phyloP scores from a whole-genome alignment of 2,329 filamentous ascomycete genomes.

The Claviceps spartinae region DNA sequence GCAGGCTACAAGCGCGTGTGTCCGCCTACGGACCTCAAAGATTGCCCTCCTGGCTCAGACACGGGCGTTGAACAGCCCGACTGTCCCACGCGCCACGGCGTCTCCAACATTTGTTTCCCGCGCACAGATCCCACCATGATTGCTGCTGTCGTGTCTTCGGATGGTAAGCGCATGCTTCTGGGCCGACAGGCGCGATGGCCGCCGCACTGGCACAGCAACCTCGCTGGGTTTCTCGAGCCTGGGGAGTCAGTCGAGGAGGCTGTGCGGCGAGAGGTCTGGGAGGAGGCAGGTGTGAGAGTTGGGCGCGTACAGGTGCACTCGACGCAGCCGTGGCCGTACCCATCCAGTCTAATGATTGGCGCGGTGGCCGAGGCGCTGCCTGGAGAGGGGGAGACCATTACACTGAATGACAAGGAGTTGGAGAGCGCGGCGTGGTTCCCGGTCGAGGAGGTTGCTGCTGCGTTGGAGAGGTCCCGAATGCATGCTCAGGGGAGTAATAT shows the following conservation, averaged over 20 bases:
- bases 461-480: slow-evolving; percentile 48
- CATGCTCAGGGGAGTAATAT: slow-evolving; percentile 53
- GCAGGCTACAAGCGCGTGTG: slow-evolving; percentile 72
- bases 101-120: slow-evolving; percentile 87
- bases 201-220: slow-evolving; percentile 71
- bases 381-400: slow-evolving; percentile 58
- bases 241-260: slow-evolving; percentile 78
- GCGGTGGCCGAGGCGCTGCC: slow-evolving; percentile 78
- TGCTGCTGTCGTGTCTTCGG: slow-evolving; percentile 75
- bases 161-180: slow-evolving; percentile 65
- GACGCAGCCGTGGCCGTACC: slow-evolving; percentile 80
- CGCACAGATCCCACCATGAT: slow-evolving; percentile 92
- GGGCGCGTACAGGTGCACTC: slow-evolving; percentile 71
- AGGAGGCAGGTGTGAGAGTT: slow-evolving; percentile 65
- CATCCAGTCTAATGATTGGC: slow-evolving; percentile 72
- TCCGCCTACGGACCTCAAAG: slow-evolving; percentile 51
- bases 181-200: slow-evolving; percentile 80
- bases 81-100: slow-evolving; percentile 68
- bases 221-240: slow-evolving; percentile 77
- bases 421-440: slow-evolving; percentile 82
- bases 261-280: slow-evolving; percentile 72
- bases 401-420: slow-evolving; percentile 80
- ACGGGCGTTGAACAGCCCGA: slow-evolving; percentile 19
- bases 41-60: slow-evolving; percentile 21
- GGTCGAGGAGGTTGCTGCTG: slow-evolving; percentile 66